Evolutionary conservation across 352 stramenopile genomes (phyloP).

Genomic region (Saprolegnia diclina): DNA sequence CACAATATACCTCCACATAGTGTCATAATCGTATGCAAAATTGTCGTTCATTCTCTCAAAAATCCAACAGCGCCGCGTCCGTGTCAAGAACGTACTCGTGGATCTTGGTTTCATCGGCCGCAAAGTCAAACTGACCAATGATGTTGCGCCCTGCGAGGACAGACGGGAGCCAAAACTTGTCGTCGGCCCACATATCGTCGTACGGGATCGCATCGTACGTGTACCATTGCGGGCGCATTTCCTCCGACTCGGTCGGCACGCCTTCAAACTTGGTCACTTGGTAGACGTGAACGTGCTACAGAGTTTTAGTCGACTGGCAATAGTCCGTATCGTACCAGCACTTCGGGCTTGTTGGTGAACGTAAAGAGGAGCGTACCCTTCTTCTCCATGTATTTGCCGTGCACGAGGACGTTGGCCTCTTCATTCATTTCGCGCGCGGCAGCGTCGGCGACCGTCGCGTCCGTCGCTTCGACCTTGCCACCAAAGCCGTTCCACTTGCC

Average conservation of each 20-base stretch:
- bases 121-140: constrained; percentile 66
- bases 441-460: constrained; percentile 52
- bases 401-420: constrained; percentile 59
- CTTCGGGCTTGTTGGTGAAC: constrained; percentile 48
- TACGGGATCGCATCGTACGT: constrained; percentile 55
- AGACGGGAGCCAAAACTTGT: constrained; percentile 73
- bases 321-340: constrained; percentile 60
- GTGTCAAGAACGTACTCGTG: constrained; percentile 37
- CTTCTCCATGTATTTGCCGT: constrained; percentile 26
- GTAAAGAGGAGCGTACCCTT: constrained; percentile 53
- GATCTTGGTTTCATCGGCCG: constrained; percentile 59
- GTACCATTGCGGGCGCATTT: constrained; percentile 87
- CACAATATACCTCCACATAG: too few relatives aligned
- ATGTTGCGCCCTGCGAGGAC: constrained; percentile 65
- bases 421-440: constrained; percentile 58
- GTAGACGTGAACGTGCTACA: constrained; percentile 81
- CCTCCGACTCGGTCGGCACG: constrained; percentile 74
- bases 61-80: not conserved
- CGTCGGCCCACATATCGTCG: constrained; percentile 83
- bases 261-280: constrained; percentile 52
- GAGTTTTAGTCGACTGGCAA: too few relatives aligned
- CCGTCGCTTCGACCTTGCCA: constrained; percentile 77
- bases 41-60: too few relatives aligned
- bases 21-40: too few relatives aligned
- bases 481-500: constrained; percentile 91